Evolutionary conservation across 2,329 filamentous ascomycete species (phyloP).

Genomic region (Mycosphaerelloides madeirae): DNA sequence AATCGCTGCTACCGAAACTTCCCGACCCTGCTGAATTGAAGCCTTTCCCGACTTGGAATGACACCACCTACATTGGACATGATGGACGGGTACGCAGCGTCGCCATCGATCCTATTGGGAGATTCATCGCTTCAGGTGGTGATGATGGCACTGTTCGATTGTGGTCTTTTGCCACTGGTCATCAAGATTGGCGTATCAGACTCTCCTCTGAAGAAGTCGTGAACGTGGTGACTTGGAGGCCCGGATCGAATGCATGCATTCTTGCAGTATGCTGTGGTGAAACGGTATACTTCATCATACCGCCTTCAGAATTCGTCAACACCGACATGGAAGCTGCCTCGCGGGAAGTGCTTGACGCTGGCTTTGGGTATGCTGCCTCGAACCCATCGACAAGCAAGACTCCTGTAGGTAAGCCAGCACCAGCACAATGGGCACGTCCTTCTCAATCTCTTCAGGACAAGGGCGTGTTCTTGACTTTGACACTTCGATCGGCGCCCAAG

Average conservation of each 20-base stretch:
- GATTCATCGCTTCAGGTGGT: slow-evolving; percentile 84
- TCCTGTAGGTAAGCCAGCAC: slow-evolving; percentile 62
- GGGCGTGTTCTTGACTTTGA: slow-evolving; percentile 74
- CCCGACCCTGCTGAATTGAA: slow-evolving; percentile 89
- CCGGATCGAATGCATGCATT: slow-evolving; percentile 72
- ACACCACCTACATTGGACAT: slow-evolving; percentile 82
- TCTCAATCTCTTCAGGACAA: slow-evolving; percentile 67
- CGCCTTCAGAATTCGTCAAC: slow-evolving; percentile 25
- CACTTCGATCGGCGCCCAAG: slow-evolving; percentile 66
- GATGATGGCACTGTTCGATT: slow-evolving; percentile 90
- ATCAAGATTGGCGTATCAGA: slow-evolving; percentile 80
- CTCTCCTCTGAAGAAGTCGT: slow-evolving; percentile 74
- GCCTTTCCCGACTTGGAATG: slow-evolving; percentile 87
- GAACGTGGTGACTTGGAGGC: slow-evolving; percentile 84
- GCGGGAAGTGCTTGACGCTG: slow-evolving; percentile 72
- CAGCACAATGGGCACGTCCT: slow-evolving; percentile 80
- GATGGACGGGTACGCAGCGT: slow-evolving; percentile 81
- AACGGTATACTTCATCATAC: slow-evolving; percentile 78
- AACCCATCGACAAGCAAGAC: slow-evolving; percentile 48
- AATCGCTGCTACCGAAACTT: slow-evolving; percentile 84
- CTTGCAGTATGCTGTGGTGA: slow-evolving; percentile 81
- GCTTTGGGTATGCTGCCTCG: slow-evolving; percentile 87
- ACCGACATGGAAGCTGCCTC: slow-evolving; percentile 61
- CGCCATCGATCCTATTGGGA: slow-evolving; percentile 76
- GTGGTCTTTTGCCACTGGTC: slow-evolving; percentile 81